Base-by-base conservation (phyloP, 2,329 filamentous ascomycete genomes). In the Curvularia spicifera region DNA sequence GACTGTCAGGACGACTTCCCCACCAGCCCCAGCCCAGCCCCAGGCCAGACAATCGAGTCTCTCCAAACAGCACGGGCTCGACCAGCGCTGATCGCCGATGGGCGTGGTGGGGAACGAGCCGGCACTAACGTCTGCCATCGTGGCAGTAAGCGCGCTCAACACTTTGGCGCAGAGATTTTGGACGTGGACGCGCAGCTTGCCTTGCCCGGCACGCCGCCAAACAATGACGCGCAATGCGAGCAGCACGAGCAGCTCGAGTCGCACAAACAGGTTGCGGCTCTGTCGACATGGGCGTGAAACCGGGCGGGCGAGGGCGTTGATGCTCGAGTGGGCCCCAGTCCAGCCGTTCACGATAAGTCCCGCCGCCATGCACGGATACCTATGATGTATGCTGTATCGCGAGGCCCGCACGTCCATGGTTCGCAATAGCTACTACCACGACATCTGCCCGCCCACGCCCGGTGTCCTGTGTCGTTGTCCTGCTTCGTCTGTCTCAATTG, bases 331-430 rank as follows among this genome's bases (percentile, higher is more conserved):
- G 60, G 62, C 40, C 39, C 57, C 57, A 51, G 40, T 37, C 46
- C 42, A 53, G 46, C 45, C 49, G 51, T 52, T 50, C 40, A 54
- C 64, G 71, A 72, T 68, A 72, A 70, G 65, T 59, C 59, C 59
- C 59, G 54, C 61, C 48, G 64, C 44, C 63, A 57, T 56, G 70
- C 65, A 69, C 65, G 63, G 63, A 57, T 43, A 28, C 43, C 51
- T 54, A 71, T 71, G 67, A 73, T 66, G 61, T 54, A 71, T 70
- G 65, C 71, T 66, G 61, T 55, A 71, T 74, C 68, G 68, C 63
- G 65, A 72, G 65, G 70, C 71, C 67, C 72, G 71, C 71, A 73
- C 40, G 39, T 51, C 56, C 12, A 58, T 20, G 67, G 66, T 67
- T 68, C 63, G 63, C 64, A 54, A 65, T 40, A 64, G 60, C 60